These are phyloP conservation scores for Phytopythium ostracodes DNA, from an alignment of 352 stramenopile species.

Conservation along the genomic window DNA sequence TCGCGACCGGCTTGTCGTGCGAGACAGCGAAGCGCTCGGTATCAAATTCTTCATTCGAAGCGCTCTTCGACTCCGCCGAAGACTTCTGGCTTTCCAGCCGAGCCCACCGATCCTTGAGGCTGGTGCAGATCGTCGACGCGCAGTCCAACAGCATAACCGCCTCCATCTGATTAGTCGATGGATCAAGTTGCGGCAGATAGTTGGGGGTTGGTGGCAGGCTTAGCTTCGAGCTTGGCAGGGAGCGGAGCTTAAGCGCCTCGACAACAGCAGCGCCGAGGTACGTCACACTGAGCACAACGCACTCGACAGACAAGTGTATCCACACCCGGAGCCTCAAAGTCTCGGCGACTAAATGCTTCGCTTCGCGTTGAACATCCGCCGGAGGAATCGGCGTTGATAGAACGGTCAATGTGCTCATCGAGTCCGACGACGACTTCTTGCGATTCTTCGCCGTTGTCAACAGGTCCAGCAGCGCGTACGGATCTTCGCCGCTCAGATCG, in stretches of 20 bases:
- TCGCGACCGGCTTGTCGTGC: slow-evolving; percentile 45
- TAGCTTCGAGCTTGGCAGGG: not conserved
- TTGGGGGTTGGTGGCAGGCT: slow-evolving; percentile 12
- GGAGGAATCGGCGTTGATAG: slow-evolving; percentile 22
- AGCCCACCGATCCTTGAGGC: slow-evolving; percentile 61
- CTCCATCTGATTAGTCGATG: slow-evolving; percentile 38
- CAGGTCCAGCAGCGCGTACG: slow-evolving; percentile 68
- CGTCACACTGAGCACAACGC: slow-evolving; percentile 58
- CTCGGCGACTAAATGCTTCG: slow-evolving; percentile 57
- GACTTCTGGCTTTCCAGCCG: slow-evolving; percentile 47
- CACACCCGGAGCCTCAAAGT: slow-evolving; percentile 56
- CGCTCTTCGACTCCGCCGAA: slow-evolving; percentile 18
- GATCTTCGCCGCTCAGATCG: slow-evolving; percentile 67
- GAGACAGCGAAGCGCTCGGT: slow-evolving; percentile 56
- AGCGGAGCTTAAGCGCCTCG: slow-evolving; percentile 25
- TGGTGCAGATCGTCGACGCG: slow-evolving; percentile 43
- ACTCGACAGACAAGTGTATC: slow-evolving; percentile 55
- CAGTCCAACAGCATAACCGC: slow-evolving; percentile 51
- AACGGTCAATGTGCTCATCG: not conserved
- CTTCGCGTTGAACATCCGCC: slow-evolving; percentile 57
- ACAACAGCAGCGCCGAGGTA: slow-evolving; percentile 64
- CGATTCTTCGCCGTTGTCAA: slow-evolving; percentile 42
- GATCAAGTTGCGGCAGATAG: slow-evolving; percentile 46
- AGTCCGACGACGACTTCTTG: slow-evolving; percentile 29
- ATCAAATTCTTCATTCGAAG: slow-evolving; percentile 35